Evolutionary conservation across 2,329 filamentous ascomycete genomes (phyloP).

Genomic region (Alternaria arbusti): DNA sequence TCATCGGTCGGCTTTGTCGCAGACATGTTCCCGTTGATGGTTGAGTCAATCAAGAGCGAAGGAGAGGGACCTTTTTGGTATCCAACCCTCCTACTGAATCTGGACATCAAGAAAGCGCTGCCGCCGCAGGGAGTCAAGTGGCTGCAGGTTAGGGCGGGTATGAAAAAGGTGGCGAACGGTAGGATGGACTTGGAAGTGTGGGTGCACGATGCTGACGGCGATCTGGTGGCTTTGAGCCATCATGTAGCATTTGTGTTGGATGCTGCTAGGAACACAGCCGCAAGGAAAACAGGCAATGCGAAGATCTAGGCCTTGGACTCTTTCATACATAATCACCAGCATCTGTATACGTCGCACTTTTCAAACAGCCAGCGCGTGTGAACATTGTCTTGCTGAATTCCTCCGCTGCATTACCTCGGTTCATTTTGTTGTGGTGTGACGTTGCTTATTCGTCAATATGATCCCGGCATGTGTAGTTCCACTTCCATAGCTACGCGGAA

Average conservation of each 20-base stretch:
- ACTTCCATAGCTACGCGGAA: background rate
- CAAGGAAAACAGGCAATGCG: conserved; percentile 50
- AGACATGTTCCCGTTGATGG: conserved; percentile 72
- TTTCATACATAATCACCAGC: background rate
- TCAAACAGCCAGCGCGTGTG: background rate
- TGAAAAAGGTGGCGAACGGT: conserved; percentile 73
- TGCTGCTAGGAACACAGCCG: conserved; percentile 67
- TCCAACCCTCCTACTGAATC: conserved; percentile 74
- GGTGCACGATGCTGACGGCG: conserved; percentile 67
- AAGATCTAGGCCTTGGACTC: conserved; percentile 38
- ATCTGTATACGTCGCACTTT: background rate
- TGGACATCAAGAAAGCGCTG: conserved; percentile 77
- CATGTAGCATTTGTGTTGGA: conserved; percentile 71
- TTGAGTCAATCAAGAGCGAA: conserved; percentile 57
- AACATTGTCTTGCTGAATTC: background rate
- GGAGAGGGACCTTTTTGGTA: conserved; percentile 66
- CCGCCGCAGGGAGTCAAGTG: conserved; percentile 73
- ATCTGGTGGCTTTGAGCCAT: conserved; percentile 71
- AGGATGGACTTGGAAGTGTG: conserved; percentile 76
- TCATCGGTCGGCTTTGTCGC: conserved; percentile 68
- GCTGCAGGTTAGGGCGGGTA: conserved; percentile 69
- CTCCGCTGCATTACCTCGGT: background rate
- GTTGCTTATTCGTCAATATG: background rate
- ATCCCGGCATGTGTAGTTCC: background rate
- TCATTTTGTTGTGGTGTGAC: background rate